Evolutionary conservation across 768 basidiomycete genomes (phyloP).

Genomic region (Podaxis mareebaensis): DNA sequence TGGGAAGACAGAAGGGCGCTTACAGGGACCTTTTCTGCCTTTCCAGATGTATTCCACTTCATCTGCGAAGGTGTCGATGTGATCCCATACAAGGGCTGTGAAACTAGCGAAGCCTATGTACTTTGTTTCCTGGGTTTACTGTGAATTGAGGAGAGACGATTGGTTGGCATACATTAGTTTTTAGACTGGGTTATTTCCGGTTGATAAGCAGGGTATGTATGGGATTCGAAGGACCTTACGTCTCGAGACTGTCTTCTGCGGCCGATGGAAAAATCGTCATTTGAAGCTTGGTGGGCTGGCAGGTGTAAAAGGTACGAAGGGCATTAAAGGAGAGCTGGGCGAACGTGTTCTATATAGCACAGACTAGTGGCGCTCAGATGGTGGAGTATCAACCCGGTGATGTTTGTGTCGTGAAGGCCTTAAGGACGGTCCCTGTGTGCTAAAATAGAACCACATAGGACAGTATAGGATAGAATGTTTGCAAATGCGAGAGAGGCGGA

Average conservation of each 20-base stretch:
- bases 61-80: constrained; percentile 50
- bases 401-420: neutral
- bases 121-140: constrained; percentile 27
- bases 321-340: no score
- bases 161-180: constrained; percentile 5
- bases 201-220: neutral
- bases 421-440: neutral
- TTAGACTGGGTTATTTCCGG: neutral
- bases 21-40: constrained; percentile 45
- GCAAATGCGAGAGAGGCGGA: neutral
- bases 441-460: neutral
- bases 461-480: no score
- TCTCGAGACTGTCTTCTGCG: constrained; percentile 2
- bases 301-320: neutral
- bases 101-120: constrained; percentile 54
- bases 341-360: neutral
- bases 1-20: constrained; percentile 21
- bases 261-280: neutral
- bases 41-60: constrained; percentile 60
- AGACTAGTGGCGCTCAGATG: neutral
- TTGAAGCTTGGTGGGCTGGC: neutral
- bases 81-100: constrained; percentile 56
- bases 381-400: neutral
- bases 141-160: neutral
- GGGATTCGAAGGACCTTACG: neutral